phyloP scores from a whole-genome alignment of 2,329 filamentous ascomycete genomes.

The Colletotrichum abscissum region DNA sequence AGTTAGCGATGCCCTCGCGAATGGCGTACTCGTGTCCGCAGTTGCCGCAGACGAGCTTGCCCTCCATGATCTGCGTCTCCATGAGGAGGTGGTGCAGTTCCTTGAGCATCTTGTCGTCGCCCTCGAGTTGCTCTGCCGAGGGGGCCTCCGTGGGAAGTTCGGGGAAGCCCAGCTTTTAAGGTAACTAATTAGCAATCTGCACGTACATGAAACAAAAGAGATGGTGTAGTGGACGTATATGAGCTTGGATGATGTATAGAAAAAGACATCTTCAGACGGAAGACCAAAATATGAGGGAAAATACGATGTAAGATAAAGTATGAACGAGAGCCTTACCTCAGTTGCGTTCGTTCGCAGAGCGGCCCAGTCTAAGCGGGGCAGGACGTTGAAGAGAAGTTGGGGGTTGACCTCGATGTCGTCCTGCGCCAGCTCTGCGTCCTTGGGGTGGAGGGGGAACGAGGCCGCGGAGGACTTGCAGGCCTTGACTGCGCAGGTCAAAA shows the following conservation, averaged over 20 bases:
- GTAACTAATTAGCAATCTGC: slow-evolving; percentile 12
- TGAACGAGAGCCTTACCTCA: slow-evolving; percentile 71
- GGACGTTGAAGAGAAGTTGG: slow-evolving; percentile 83
- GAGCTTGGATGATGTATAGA: background rate
- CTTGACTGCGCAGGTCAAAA: slow-evolving; percentile 96
- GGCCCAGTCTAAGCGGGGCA: slow-evolving; percentile 90
- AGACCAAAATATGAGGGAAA: background rate
- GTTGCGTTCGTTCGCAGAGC: slow-evolving; percentile 79
- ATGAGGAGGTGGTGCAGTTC: slow-evolving; percentile 86
- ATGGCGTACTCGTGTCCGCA: slow-evolving; percentile 95
- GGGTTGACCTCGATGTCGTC: slow-evolving; percentile 85
- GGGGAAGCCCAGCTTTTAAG: slow-evolving; percentile 79
- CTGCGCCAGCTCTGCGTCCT: slow-evolving; percentile 89
- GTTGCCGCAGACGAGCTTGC: slow-evolving; percentile 88
- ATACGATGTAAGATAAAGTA: background rate
- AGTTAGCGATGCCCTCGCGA: slow-evolving; percentile 97
- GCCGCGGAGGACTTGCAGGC: slow-evolving; percentile 84
- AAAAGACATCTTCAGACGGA: background rate
- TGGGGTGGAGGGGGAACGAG: slow-evolving; percentile 92
- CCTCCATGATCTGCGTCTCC: slow-evolving; percentile 90
- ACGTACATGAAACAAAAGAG: background rate
- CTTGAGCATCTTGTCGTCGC: slow-evolving; percentile 76
- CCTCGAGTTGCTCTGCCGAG: slow-evolving; percentile 69
- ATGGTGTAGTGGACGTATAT: background rate
- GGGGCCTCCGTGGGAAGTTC: slow-evolving; percentile 74